Evolutionary conservation across 2,329 filamentous ascomycete genomes (phyloP), one percentile per base, ranked within the genome.

Genomic region (Cryphonectria parasitica): DNA sequence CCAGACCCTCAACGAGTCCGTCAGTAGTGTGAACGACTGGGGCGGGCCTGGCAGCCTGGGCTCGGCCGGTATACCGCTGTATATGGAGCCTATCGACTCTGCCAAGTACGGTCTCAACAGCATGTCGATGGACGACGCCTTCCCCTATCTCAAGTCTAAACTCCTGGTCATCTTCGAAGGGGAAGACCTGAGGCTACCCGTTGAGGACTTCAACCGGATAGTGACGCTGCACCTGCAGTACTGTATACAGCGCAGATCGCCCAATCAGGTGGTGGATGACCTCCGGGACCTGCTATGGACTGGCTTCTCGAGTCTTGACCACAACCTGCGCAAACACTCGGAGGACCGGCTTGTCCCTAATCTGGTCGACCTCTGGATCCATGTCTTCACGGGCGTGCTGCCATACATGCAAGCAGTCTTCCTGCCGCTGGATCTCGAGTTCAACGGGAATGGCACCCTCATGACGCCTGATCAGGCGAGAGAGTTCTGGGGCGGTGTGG

Each of bases 391-490:
- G 2, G 92, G 89, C 8, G 93, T 98, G 52, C 82, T 98, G 6
- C 96, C 96, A 0, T 98, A 97, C 77, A 90, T 99, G 76, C 95
- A 98, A 82, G 94, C 95, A 0, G 95, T 98, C 0, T 98, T 99
- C 78, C 83, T 99, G 1, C 96, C 95, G 0, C 83, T 99, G 0
- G 96, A 99, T 77, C 88, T 97, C 15, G 96, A 99, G 78, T 97
- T 99, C 78, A 91, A 93, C 67, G 96, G 95, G 7, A 88, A 88
- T 63, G 96, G 96, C 22, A 85, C 89, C 0, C 87, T 98, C 69
- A 91, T 98, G 87, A 90, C 87, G 0, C 80, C 88, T 0, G 90
- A 93, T 6, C 91, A 97, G 80, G 92, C 95, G 5, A 89, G 90
- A 56, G 95, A 98, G 71, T 97, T 98, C 77, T 98, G 95, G 94